These are phyloP conservation scores for Omphalea diandra DNA, from an alignment of 441 rosid genomes.

Conservation along the genomic window DNA sequence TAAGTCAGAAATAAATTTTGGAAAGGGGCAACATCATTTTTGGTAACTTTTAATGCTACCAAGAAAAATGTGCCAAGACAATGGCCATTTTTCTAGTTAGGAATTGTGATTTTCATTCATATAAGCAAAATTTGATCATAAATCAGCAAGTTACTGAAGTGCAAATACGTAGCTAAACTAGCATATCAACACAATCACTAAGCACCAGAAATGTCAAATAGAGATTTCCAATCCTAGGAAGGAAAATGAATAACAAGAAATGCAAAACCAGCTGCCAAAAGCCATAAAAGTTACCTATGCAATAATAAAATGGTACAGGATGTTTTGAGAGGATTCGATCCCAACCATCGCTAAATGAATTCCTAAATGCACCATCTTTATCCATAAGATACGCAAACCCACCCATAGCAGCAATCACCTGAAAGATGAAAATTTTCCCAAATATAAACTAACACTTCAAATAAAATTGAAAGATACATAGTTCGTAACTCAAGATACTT, in stretches of 20 bases:
- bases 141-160: not conserved
- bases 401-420: conserved; percentile 75
- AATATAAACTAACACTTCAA: not conserved
- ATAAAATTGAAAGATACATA: not conserved
- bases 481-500: not conserved
- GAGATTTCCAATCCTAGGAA: not conserved
- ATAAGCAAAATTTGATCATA: not conserved
- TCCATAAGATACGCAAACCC: conserved; percentile 90
- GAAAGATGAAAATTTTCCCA: conserved; percentile 16
- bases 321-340: conserved; percentile 91
- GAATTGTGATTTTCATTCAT: not conserved
- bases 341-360: conserved; percentile 95
- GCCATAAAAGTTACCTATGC: conserved; percentile 59
- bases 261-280: not conserved
- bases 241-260: not conserved
- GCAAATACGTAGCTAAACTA: not conserved
- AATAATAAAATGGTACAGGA: conserved; percentile 94
- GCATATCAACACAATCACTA: not conserved
- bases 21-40: not conserved
- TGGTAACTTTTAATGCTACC: not conserved
- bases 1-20: not conserved
- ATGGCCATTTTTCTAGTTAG: not conserved
- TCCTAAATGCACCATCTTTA: conserved; percentile 87
- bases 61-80: not conserved
- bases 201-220: not conserved